Percentiles rank a stretch among this genome's conserved stretches.
Conservation (phyloP, 208 protist genomes). For the Herpetomonas samuelpessoai region DNA sequence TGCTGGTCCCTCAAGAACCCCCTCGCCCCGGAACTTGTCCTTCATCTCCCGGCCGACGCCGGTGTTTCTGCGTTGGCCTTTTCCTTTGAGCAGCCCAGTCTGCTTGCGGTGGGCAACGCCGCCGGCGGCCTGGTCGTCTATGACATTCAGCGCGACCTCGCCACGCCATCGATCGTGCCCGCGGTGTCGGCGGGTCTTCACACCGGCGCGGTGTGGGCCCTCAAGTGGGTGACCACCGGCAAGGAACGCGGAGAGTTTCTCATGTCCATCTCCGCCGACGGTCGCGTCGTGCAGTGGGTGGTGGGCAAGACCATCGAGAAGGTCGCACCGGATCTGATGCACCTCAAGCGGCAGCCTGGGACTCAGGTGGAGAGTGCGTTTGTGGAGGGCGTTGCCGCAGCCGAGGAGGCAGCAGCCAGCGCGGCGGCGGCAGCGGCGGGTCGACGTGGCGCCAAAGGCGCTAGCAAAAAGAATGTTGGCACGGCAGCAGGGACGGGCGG, state of each 20-base stretch:
- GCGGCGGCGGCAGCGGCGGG: conserved; percentile 13
- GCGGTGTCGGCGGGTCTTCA: conserved; percentile 79
- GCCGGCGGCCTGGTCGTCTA: conserved; percentile 93
- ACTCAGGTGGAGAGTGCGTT: conserved; percentile 63
- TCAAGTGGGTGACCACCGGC: conserved; percentile 90
- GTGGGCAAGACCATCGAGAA: conserved; percentile 93
- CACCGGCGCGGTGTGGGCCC: conserved; percentile 94
- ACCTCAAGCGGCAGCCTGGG: conserved; percentile 86
- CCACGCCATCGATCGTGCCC: conserved; percentile 61
- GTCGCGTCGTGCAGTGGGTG: conserved; percentile 94
- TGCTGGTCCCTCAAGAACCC: conserved; percentile 98
- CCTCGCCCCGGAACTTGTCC: conserved; percentile 85
- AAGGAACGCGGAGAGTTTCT: conserved; percentile 91
- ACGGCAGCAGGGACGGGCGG: conserved; percentile 1
- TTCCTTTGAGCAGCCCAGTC: conserved; percentile 85
- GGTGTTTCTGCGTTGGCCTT: conserved; percentile 93
- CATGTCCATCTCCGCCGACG: conserved; percentile 95
- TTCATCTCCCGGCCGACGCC: conserved; percentile 64
- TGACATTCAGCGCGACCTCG: conserved; percentile 87
- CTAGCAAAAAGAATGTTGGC: not conserved
- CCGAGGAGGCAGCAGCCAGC: conserved; percentile 47
- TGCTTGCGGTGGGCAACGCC: conserved; percentile 80
- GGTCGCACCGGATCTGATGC: conserved; percentile 90
- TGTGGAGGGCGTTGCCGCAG: conserved; percentile 57
- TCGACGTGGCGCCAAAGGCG: conserved; percentile 5